A percentile compares a stretch with the other conserved stretches of the same genome.
These are phyloP conservation scores for Verruconis gallopava DNA, from an alignment of 2,329 filamentous ascomycete species.

Conservation along the genomic window DNA sequence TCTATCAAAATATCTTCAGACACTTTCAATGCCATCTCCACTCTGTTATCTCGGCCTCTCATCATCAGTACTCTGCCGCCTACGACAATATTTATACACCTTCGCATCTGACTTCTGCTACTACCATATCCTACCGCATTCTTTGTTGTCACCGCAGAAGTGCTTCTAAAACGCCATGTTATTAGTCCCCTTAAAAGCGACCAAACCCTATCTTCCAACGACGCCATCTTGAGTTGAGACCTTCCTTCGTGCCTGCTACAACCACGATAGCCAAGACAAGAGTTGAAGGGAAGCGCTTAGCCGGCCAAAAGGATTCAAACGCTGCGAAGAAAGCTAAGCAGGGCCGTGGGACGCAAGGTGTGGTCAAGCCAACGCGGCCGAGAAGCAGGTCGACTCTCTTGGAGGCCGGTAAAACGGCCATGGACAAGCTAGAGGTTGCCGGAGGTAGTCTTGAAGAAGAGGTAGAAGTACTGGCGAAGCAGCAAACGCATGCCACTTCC, in stretches of 20 bases:
- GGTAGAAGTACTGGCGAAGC: constrained; percentile 11
- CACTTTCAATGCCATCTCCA: constrained; percentile 9
- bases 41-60: constrained; percentile 10
- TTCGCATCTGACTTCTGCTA: constrained; percentile 1
- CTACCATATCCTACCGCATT: constrained; percentile 1
- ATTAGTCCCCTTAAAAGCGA: constrained; percentile 4
- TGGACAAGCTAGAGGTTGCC: constrained; percentile 7
- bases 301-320: constrained; percentile 9
- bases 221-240: constrained; percentile 2
- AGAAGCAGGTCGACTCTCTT: constrained; percentile 13
- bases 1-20: constrained; percentile 12
- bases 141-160: constrained; percentile 3
- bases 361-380: constrained; percentile 11
- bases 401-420: constrained; percentile 9
- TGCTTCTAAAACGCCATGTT: background rate
- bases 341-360: constrained; percentile 10
- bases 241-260: constrained; percentile 8
- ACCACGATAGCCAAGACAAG: constrained; percentile 9
- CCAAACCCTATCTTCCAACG: constrained; percentile 5
- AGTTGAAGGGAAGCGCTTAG: constrained; percentile 8
- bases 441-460: constrained; percentile 12
- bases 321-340: constrained; percentile 11
- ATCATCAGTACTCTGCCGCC: constrained; percentile 10
- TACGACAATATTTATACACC: constrained; percentile 8
- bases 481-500: constrained; percentile 11